Evolutionary conservation across 2,329 filamentous ascomycete species (phyloP), one percentile per base, ranked within the genome.

Genomic region (Fusarium lateritium): DNA sequence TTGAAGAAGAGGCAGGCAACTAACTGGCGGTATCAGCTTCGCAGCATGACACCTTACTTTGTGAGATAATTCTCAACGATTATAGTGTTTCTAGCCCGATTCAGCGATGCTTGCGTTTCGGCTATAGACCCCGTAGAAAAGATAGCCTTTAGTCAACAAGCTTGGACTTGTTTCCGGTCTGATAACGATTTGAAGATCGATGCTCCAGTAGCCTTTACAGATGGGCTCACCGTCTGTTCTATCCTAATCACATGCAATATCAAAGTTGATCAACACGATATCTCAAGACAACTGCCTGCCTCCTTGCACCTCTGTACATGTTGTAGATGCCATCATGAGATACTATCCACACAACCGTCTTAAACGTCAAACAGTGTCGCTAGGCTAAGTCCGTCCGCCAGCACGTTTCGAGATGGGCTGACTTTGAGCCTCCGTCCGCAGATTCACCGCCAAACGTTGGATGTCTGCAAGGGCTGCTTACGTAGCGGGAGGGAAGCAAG

Each of bases 401-500:
- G 51, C 43, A 65, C 53, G 62, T 69, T 70, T 60, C 52, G 51
- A 56, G 44, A 55, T 66, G 71, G 69, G 62, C 39, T 63, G 64
- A 73, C 53, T 54, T 46, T 49, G 26, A 46, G 49, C 36, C 43
- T 60, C 62, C 55, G 44, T 55, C 53, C 42, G 64, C 52, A 73
- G 54, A 71, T 75, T 72, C 72, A 74, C 72, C 72, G 72, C 70
- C 69, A 70, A 54, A 63, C 36, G 43, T 44, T 56, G 60, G 49
- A 56, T 61, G 34, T 54, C 53, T 47, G 56, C 49, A 62, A 64
- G 62, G 45, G 57, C 57, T 56, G 47, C 24, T 49, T 55, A 40
- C 58, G 70, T 49, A 69, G 67, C 56, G 61, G 49, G 57, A 62
- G 10, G 62, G 44, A 72, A 46, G 70, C 64, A 72, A 74, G 69